Evolutionary conservation across 805 yeast species (phyloP).

Genomic region (Barnettozyma botsteinii): DNA sequence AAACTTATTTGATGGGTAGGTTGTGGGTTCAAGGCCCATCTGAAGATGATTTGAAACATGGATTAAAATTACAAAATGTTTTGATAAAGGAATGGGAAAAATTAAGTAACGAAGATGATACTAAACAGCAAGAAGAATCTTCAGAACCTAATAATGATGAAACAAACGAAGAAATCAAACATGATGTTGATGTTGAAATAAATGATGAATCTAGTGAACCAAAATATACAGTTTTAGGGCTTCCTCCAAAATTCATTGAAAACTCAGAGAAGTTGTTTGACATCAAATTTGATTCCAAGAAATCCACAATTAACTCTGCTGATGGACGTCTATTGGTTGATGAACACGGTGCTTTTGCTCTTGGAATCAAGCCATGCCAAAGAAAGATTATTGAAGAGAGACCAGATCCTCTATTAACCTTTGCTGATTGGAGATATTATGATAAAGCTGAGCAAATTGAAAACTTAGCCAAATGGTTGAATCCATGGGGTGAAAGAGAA

Average conservation of each 20-base stretch:
- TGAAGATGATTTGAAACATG: conserved; percentile 37
- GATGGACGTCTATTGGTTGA: conserved; percentile 35
- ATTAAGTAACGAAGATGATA: neutral
- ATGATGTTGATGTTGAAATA: conserved; percentile 3
- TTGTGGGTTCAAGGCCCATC: conserved; percentile 90
- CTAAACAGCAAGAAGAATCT: neutral
- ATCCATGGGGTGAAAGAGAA: conserved; percentile 73
- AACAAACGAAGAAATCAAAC: neutral
- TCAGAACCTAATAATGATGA: neutral
- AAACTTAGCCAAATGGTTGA: conserved; percentile 56
- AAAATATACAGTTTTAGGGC: conserved; percentile 1
- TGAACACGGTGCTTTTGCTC: conserved; percentile 31
- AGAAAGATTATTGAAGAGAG: conserved; percentile 65
- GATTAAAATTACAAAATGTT: conserved; percentile 28
- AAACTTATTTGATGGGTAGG: conserved; percentile 72
- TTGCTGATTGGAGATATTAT: conserved; percentile 63
- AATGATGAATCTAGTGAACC: conserved; percentile 13
- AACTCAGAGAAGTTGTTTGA: conserved; percentile 18
- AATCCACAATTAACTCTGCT: conserved; percentile 51
- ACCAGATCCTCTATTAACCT: conserved; percentile 46
- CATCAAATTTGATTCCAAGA: conserved; percentile 29
- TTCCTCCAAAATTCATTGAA: conserved; percentile 20
- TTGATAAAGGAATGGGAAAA: conserved; percentile 26
- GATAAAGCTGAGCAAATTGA: conserved; percentile 58
- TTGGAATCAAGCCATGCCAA: conserved; percentile 29